These are phyloP conservation scores for Chiua virens DNA, from an alignment of 768 basidiomycete species.

Conservation along the genomic window DNA sequence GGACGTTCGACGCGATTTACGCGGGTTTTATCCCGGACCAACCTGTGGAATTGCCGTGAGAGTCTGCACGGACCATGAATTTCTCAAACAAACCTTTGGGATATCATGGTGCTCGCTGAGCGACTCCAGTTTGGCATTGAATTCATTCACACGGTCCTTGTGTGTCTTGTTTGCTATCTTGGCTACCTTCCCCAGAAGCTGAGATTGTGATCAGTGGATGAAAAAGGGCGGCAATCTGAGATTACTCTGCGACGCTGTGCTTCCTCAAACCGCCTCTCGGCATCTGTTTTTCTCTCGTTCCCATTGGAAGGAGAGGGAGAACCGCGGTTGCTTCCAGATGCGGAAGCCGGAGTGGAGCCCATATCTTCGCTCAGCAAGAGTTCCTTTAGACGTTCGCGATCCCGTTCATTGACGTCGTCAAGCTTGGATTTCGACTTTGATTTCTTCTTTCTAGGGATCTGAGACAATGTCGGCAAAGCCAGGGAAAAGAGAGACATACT, in stretches of 20 bases:
- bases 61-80: constrained; percentile 28
- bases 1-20: constrained; percentile 30
- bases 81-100: constrained; percentile 63
- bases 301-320: constrained; percentile 57
- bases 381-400: constrained; percentile 48
- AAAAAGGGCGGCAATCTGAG: constrained; percentile 3
- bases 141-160: constrained; percentile 91
- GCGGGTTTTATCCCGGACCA: constrained; percentile 73
- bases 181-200: constrained; percentile 75
- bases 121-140: constrained; percentile 82
- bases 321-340: constrained; percentile 56
- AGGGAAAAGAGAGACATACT: constrained; percentile 46
- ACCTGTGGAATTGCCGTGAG: constrained; percentile 51
- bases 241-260: constrained; percentile 78
- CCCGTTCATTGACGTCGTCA: constrained; percentile 44
- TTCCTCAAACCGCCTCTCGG: constrained; percentile 86
- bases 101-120: constrained; percentile 95
- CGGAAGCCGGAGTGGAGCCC: constrained; percentile 39
- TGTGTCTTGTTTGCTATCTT: constrained; percentile 83
- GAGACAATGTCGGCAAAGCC: not conserved
- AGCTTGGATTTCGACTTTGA: constrained; percentile 65
- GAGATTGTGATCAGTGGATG: constrained; percentile 9
- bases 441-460: constrained; percentile 73
- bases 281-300: constrained; percentile 72
- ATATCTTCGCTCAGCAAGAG: constrained; percentile 50